Percentiles rank a stretch among this genome's conserved stretches.
Conservation (phyloP, 129 eudicot species). For the Chrysanthemum seticuspe region DNA sequence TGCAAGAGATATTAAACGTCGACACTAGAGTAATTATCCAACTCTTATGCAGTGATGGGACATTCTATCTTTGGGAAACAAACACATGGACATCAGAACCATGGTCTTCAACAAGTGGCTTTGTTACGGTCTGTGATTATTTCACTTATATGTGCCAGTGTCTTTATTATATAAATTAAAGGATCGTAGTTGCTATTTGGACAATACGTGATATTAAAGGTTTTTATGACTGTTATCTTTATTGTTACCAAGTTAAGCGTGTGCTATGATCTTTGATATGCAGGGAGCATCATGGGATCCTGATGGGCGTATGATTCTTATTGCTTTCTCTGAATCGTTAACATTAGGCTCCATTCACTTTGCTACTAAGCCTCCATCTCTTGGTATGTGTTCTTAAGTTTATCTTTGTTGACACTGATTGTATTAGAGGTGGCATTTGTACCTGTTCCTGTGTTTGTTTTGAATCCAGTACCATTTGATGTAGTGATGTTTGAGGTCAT, state of each 20-base stretch:
- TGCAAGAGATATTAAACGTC: constrained; percentile 1
- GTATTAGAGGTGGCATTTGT: background rate
- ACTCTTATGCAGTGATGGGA: constrained; percentile 72
- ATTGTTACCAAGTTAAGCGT: constrained; percentile 12
- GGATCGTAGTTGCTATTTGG: constrained; percentile 5
- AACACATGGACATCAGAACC: constrained; percentile 97
- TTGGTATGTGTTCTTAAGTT: constrained; percentile 47
- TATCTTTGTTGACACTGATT: constrained; percentile 4
- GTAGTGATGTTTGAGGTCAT: background rate
- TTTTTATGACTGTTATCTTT: constrained; percentile 7
- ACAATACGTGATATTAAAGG: constrained; percentile 4
- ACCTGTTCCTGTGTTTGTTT: constrained; percentile 14
- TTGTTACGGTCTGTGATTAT: constrained; percentile 64
- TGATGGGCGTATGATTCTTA: constrained; percentile 86
- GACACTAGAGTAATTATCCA: background rate
- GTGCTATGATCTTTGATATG: constrained; percentile 22
- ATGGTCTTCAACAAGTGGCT: constrained; percentile 96
- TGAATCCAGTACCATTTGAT: background rate
- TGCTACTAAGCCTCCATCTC: constrained; percentile 95
- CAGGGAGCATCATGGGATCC: constrained; percentile 99
- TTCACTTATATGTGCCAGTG: background rate
- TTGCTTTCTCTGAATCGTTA: constrained; percentile 84
- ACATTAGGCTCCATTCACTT: constrained; percentile 90
- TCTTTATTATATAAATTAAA: constrained; percentile 2
- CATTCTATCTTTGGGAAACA: constrained; percentile 99